Evolutionary conservation across 1,139 yeast genomes (phyloP).

Genomic region (Meyerozyma sp.): DNA sequence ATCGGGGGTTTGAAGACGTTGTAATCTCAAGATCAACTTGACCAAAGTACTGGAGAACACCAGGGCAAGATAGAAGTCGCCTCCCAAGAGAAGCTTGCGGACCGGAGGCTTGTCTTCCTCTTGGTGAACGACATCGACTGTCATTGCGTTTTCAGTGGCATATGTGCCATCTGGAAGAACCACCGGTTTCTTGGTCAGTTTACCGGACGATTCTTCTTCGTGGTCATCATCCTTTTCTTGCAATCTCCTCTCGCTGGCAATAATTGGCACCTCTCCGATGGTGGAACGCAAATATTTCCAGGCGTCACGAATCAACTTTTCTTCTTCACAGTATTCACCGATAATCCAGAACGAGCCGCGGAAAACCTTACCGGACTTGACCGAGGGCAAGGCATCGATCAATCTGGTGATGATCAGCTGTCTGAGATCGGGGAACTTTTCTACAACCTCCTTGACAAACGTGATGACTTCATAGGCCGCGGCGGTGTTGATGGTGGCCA

Average conservation of each 20-base stretch:
- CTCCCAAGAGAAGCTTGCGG: conserved; percentile 75
- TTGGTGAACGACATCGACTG: conserved; percentile 37
- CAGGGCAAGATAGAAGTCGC: conserved; percentile 89
- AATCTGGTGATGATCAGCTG: conserved; percentile 61
- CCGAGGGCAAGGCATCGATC: conserved; percentile 55
- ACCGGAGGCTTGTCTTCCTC: conserved; percentile 60
- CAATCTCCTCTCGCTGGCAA: conserved; percentile 63
- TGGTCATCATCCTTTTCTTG: conserved; percentile 29
- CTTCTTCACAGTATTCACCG: conserved; percentile 84
- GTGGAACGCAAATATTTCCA: conserved; percentile 85
- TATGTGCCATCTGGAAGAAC: conserved; percentile 97
- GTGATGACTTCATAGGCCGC: conserved; percentile 89
- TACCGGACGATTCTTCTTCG: conserved; percentile 23
- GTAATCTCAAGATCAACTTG: conserved; percentile 78
- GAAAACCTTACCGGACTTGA: conserved; percentile 84
- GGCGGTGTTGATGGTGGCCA: conserved; percentile 74
- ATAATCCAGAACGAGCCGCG: conserved; percentile 94
- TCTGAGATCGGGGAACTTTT: conserved; percentile 82
- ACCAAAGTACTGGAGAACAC: conserved; percentile 86
- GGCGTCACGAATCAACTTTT: conserved; percentile 68
- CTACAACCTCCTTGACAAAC: conserved; percentile 91
- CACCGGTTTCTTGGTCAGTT: conserved; percentile 49
- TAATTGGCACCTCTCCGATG: conserved; percentile 88
- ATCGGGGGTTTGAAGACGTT: conserved; percentile 49
- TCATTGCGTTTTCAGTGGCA: conserved; percentile 90